These are phyloP conservation scores for Viola odorata DNA, from an alignment of 345 rosid genomes.

Conservation along the genomic window DNA sequence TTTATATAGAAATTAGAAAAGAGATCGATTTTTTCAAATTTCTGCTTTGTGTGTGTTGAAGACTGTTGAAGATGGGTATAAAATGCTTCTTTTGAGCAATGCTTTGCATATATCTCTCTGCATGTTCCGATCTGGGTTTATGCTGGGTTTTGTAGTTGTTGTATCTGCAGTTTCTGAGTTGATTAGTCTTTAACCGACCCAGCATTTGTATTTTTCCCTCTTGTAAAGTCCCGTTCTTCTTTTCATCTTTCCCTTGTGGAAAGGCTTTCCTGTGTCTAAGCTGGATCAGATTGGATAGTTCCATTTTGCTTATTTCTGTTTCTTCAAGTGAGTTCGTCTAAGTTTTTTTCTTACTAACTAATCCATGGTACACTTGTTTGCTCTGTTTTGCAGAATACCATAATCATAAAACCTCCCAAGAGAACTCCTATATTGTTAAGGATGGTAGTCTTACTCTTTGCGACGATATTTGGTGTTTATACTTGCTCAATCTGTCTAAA, in stretches of 20 bases:
- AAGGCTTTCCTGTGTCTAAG: not conserved
- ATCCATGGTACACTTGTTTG: not conserved
- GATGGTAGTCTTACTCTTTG: slow-evolving; percentile 62
- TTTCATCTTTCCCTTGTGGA: not conserved
- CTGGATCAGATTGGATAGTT: slow-evolving; percentile 6
- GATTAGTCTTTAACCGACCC: not conserved
- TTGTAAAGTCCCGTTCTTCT: not conserved
- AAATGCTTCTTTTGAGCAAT: not conserved
- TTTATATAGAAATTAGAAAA: not conserved
- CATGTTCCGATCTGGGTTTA: slow-evolving; percentile 17
- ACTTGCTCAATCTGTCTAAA: slow-evolving; percentile 57
- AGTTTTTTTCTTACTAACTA: slow-evolving; percentile 5
- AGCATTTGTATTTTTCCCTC: not conserved
- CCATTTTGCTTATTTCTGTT: slow-evolving; percentile 15
- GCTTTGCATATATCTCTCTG: not conserved
- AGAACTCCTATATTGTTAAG: slow-evolving; percentile 67
- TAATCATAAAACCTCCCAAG: slow-evolving; percentile 61
- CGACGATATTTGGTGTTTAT: slow-evolving; percentile 64
- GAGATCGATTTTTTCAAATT: not conserved
- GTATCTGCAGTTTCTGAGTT: not conserved
- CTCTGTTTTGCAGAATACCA: slow-evolving; percentile 44
- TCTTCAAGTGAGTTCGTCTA: not conserved
- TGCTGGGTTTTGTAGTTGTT: not conserved
- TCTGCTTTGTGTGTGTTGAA: slow-evolving; percentile 2
- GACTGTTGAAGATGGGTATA: slow-evolving; percentile 1